These are phyloP conservation scores for Fusarium sp. DNA, from an alignment of 2,329 filamentous ascomycete genomes.

Conservation along the genomic window DNA sequence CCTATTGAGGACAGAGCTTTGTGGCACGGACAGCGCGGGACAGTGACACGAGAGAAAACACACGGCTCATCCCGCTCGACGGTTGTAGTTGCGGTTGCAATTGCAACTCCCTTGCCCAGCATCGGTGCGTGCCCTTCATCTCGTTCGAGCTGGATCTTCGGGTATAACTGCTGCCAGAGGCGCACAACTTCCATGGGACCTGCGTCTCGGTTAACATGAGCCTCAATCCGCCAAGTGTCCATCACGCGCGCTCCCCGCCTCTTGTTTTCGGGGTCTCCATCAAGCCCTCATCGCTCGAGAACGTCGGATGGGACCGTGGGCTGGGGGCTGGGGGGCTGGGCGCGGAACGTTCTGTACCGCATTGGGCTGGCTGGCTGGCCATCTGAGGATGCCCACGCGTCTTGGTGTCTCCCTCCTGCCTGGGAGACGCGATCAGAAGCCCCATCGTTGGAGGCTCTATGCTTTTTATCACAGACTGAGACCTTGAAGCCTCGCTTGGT, in stretches of 20 bases:
- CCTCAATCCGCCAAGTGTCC: not conserved
- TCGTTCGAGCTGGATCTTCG: conserved; percentile 1
- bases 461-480: conserved; percentile 18
- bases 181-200: conserved; percentile 18
- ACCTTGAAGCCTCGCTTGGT: conserved; percentile 13
- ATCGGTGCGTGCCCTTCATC: not conserved
- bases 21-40: conserved; percentile 1
- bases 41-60: conserved; percentile 4
- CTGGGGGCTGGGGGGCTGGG: conserved; percentile 9
- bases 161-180: conserved; percentile 13
- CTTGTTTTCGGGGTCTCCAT: conserved; percentile 24
- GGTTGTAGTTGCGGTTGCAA: conserved; percentile 16
- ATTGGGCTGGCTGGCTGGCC: conserved; percentile 1
- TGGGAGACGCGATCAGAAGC: conserved; percentile 18
- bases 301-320: conserved; percentile 16
- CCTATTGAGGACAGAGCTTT: conserved; percentile 3
- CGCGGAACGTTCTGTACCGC: not conserved
- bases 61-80: conserved; percentile 19
- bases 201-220: conserved; percentile 21
- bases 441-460: conserved; percentile 23
- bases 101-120: conserved; percentile 3
- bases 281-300: conserved; percentile 31
- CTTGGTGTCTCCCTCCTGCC: conserved; percentile 3
- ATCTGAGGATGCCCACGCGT: not conserved
- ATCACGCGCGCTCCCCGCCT: conserved; percentile 11